Base-by-base conservation (phyloP, 176 grass and related monocot genomes). In the Poa pratensis region DNA sequence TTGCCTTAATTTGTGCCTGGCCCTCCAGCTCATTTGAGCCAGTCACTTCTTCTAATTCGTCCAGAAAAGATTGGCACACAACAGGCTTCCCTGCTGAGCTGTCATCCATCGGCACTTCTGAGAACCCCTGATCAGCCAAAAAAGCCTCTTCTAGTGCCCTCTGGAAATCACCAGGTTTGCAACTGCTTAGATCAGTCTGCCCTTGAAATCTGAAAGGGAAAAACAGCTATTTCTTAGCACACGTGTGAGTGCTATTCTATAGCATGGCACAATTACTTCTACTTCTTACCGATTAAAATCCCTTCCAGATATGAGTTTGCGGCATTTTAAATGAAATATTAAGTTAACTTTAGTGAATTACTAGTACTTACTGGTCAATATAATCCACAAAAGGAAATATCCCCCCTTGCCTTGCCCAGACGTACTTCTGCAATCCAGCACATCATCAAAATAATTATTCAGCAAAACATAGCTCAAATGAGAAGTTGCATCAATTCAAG, bases 111-210 rank as follows among this genome's bases (percentile, higher is more conserved):
- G 76, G 74, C 23, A 89, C 81, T 82, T 92, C 86, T 66, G 87
- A 87, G 80, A 98, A 98, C 48, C 96, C 96, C 77, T 87, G 91
- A 79, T 98, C 96, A 35, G 96, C 91, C 82, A 98, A 84, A 89
- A 98, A 92, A 39, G 93, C 96, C 78, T 95, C 96, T 84, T 98
- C 93, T 81, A 98, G 80, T 27, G 96, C 96, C 77, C 90, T 80
- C 83, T 78, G 88, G 71, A 98, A 92, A 83, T 91, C 88, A 78
- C 86, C 88, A 87, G 86, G 91, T 78, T 91, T 95, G 90, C 87
- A 89, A 80, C 78, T 88, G 74, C 80, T 87, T 81, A 98, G 77
- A 59, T 92, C 90, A 75, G 89, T 85, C 79, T 98, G 93, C 62
- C 89, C 96, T 83, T 95, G 93, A 85, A 95, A 98, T 81, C 96